Evolutionary conservation across 2,329 filamentous ascomycete genomes (phyloP).

Genomic region (Colletotrichum phormii): DNA sequence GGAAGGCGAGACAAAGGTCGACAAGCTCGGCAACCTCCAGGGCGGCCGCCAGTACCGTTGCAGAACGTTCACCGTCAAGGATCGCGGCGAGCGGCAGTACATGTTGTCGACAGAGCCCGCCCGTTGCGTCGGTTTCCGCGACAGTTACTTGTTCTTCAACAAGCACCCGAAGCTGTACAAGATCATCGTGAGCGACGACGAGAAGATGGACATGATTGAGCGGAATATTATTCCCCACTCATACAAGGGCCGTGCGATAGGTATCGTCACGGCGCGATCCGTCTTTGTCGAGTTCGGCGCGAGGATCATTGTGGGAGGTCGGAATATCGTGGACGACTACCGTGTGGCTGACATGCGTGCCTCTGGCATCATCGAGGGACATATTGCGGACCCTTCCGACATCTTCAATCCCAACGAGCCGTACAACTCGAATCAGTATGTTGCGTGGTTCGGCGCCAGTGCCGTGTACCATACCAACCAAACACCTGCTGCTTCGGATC

Average conservation of each 20-base stretch:
- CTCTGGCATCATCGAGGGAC: conserved; percentile 86
- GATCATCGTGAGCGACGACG: conserved; percentile 97
- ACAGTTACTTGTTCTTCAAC: conserved; percentile 99
- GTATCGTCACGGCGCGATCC: conserved; percentile 94
- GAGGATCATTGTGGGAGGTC: conserved; percentile 91
- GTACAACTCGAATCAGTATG: conserved; percentile 99
- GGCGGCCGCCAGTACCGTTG: conserved; percentile 94
- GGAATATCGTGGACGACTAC: conserved; percentile 90
- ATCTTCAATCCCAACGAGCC: conserved; percentile 79
- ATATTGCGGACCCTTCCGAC: conserved; percentile 92
- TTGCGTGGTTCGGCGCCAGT: conserved; percentile 97
- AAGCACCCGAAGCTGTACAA: conserved; percentile 98
- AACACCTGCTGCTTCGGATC: conserved; percentile 79
- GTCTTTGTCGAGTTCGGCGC: conserved; percentile 98
- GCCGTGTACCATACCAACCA: conserved; percentile 88
- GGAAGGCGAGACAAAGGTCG: conserved; percentile 93
- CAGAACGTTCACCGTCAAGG: conserved; percentile 90
- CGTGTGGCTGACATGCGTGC: conserved; percentile 79
- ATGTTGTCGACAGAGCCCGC: conserved; percentile 99
- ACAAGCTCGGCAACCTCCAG: conserved; percentile 85
- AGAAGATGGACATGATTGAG: conserved; percentile 96
- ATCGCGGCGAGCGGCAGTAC: conserved; percentile 87
- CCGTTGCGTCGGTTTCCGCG: conserved; percentile 94
- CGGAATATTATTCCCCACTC: conserved; percentile 96
- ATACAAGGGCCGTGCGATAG: conserved; percentile 97